Base-by-base conservation (phyloP, 768 basidiomycete genomes). In the Kwoniella sp. region DNA sequence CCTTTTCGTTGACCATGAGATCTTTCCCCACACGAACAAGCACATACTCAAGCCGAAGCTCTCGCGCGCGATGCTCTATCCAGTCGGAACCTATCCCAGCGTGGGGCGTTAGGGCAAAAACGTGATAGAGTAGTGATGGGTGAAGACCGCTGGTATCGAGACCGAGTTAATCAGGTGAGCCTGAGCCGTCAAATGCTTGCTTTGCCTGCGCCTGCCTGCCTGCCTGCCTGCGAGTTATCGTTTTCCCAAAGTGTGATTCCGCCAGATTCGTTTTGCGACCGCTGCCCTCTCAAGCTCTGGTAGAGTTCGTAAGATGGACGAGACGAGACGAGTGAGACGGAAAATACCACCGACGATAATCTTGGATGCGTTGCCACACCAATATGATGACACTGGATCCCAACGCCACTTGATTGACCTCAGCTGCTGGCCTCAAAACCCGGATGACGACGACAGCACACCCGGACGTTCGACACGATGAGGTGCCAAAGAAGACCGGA, bases 391-490 rank as follows among this genome's bases (percentile, higher is more conserved):
- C 52, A 54, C 52, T 56, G 55, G 37, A 56, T 48, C 42, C 55
- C 55, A 56, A 56, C 55, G 55, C 55, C 55, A 56, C 55, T 56
- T 56, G 47, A 56, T 50, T 50, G 34, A 56, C 55, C 55, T 56
- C 55, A n/a, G 55, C 55, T 56, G 55, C 44, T 55, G 46, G 53
- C 28, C 46, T 43, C 46, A 31, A 48, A 38, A 37, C 37, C 53
- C 40, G n/a, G n/a, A n/a, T n/a, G n/a, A n/a, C n/a, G n/a, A 55
- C 46, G 46, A 46, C 52, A 44, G 49, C 46, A 42, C 31, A 41
- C n/a, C 27, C 37, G 37, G 38, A 17, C 29, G 45, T 29, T 54
- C 52, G 42, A 47, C 42, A 38, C 25, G 19, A 44, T 12, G 28
- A 46, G 26, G 31, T 32, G 52, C 23, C 52, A 31, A 53, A 32